Percentiles rank a stretch among this genome's conserved stretches.
These are phyloP conservation scores for Chlamydomonas reinhardtii DNA, from an alignment of 163 green algal species.

Conservation along the genomic window DNA sequence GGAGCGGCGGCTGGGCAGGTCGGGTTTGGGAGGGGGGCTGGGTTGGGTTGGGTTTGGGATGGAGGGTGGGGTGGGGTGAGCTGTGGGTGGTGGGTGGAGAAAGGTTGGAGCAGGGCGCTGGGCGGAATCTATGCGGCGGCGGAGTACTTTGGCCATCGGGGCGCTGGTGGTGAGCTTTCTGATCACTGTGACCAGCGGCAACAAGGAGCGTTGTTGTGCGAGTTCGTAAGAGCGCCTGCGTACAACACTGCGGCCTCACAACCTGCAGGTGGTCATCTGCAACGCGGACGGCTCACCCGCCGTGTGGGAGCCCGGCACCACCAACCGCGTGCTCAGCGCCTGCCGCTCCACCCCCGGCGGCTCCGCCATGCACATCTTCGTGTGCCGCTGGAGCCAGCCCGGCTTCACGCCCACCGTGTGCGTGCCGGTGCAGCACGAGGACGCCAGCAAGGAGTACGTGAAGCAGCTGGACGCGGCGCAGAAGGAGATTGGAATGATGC, in stretches of 20 bases:
- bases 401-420: slow-evolving; percentile 9
- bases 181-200: too few species aligned
- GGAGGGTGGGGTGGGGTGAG: too few species aligned
- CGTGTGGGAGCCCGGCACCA: slow-evolving; percentile 33
- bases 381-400: slow-evolving; percentile 35
- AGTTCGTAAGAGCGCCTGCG: too few species aligned
- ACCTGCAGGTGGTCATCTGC: slow-evolving; percentile 40
- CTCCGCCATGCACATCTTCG: slow-evolving; percentile 32
- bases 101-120: background rate
- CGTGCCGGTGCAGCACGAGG: slow-evolving; percentile 32
- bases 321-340: slow-evolving; percentile 19
- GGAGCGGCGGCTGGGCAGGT: background rate
- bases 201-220: too few species aligned
- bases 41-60: too few species aligned
- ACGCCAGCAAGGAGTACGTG: slow-evolving; percentile 19
- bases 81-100: too few species aligned
- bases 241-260: too few species aligned
- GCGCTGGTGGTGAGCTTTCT: too few species aligned
- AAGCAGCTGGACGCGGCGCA: slow-evolving; percentile 45
- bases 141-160: too few species aligned
- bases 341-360: background rate
- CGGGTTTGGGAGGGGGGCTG: too few species aligned
- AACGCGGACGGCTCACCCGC: slow-evolving; percentile 13
- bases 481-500: slow-evolving; percentile 37
- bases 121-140: too few species aligned